Conservation (phyloP, 73 alveolate species). For the Blepharisma stoltei region DNA sequence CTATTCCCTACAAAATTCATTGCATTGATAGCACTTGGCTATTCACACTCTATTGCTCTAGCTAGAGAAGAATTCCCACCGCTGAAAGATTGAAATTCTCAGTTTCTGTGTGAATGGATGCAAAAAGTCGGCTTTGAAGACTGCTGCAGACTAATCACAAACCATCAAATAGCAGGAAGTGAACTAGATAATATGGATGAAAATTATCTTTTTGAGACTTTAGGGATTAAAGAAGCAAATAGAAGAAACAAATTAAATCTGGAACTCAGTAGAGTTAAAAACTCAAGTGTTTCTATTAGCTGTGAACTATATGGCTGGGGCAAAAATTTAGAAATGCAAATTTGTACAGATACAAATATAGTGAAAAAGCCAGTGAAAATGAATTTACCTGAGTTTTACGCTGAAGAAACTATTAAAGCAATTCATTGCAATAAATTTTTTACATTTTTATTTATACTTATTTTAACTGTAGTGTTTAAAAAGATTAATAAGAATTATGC, state of each 20-base stretch:
- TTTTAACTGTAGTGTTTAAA: too few relatives aligned
- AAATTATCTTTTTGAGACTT: conserved; percentile 12
- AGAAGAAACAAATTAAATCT: not conserved
- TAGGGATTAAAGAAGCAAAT: conserved; percentile 20
- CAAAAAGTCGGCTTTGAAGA: conserved; percentile 20
- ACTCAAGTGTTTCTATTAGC: too few relatives aligned
- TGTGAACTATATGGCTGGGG: conserved; percentile 27
- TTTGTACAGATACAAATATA: not conserved
- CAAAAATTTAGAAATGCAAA: not conserved
- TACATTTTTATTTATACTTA: not conserved
- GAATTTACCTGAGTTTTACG: not conserved
- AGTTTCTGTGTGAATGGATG: not conserved
- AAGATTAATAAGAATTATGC: too few relatives aligned
- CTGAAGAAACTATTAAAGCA: not conserved
- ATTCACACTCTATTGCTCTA: conserved; percentile 2
- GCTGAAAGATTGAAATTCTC: not conserved
- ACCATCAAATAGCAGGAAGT: conserved; percentile 23
- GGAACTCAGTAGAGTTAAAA: not conserved
- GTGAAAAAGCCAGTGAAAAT: conserved; percentile 16
- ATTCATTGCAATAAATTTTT: not conserved
- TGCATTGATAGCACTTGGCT: not conserved
- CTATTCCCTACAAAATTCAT: not conserved
- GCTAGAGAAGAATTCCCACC: not conserved
- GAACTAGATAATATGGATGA: conserved; percentile 5
- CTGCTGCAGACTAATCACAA: conserved; percentile 5